Percentiles rank a stretch among this genome's conserved stretches.
Evolutionary conservation across 1,139 yeast species (phyloP).

Genomic region (Neolecta irregularis): DNA sequence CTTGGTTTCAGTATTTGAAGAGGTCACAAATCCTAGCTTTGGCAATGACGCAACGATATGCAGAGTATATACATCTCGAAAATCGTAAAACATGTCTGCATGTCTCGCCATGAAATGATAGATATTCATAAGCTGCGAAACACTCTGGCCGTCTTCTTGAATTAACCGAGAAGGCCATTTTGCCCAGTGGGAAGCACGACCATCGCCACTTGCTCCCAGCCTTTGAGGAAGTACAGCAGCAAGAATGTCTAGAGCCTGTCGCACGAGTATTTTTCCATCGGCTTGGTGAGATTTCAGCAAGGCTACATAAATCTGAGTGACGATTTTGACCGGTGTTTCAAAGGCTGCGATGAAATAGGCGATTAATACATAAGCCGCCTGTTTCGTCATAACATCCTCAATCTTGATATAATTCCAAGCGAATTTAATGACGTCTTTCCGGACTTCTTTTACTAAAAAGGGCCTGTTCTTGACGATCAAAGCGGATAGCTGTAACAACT

Average conservation of each 20-base stretch:
- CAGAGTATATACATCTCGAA: slow-evolving; percentile 78
- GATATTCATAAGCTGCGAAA: slow-evolving; percentile 70
- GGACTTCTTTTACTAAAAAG: slow-evolving; percentile 39
- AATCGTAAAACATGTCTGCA: slow-evolving; percentile 66
- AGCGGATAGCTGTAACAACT: slow-evolving; percentile 68
- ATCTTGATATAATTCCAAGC: slow-evolving; percentile 87
- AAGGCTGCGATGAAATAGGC: slow-evolving; percentile 74
- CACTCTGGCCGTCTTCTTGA: slow-evolving; percentile 75
- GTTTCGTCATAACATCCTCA: slow-evolving; percentile 81
- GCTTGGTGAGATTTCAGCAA: slow-evolving; percentile 69
- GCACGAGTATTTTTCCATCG: slow-evolving; percentile 70
- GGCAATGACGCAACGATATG: slow-evolving; percentile 93
- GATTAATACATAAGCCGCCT: slow-evolving; percentile 82
- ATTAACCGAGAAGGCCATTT: slow-evolving; percentile 90
- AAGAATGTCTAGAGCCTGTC: slow-evolving; percentile 71
- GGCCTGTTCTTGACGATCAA: slow-evolving; percentile 60
- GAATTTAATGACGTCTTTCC: slow-evolving; percentile 80
- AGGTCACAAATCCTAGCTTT: slow-evolving; percentile 65
- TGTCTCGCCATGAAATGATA: slow-evolving; percentile 83
- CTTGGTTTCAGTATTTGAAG: slow-evolving; percentile 60
- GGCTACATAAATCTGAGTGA: slow-evolving; percentile 86
- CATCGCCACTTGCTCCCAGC: slow-evolving; percentile 29
- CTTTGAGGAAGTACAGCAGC: slow-evolving; percentile 80
- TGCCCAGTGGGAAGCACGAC: slow-evolving; percentile 51
- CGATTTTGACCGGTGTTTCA: slow-evolving; percentile 79